Percentiles rank a stretch among this genome's conserved stretches.
Conservation (phyloP, 352 stramenopile species). For the Phytophthora melonis region DNA sequence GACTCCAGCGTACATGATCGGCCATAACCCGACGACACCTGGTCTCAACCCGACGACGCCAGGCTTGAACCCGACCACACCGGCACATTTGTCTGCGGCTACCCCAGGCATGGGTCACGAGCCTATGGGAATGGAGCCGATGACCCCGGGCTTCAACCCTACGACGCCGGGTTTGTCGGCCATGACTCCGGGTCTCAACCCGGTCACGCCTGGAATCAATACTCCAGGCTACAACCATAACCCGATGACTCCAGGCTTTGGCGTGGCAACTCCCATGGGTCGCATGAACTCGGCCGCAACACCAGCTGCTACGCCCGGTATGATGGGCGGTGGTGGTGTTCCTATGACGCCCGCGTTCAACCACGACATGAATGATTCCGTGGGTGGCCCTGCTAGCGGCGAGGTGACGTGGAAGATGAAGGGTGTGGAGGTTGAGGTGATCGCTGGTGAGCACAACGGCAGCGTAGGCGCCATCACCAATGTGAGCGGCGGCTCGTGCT, state of each 20-base stretch:
- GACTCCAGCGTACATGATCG: constrained; percentile 82
- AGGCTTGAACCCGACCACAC: constrained; percentile 78
- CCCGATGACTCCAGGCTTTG: constrained; percentile 88
- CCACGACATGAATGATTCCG: constrained; percentile 54
- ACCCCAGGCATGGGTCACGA: constrained; percentile 79
- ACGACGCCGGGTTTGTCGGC: constrained; percentile 81
- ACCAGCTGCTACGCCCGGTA: constrained; percentile 76
- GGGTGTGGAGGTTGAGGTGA: constrained; percentile 85
- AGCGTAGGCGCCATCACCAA: constrained; percentile 82
- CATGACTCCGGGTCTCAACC: constrained; percentile 86
- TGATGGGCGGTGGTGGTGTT: constrained; percentile 68
- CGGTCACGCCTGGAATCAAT: constrained; percentile 83
- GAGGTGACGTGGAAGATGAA: constrained; percentile 92
- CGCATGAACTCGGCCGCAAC: constrained; percentile 75
- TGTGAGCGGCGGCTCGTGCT: constrained; percentile 75
- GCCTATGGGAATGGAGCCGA: constrained; percentile 83
- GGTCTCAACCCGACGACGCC: constrained; percentile 85
- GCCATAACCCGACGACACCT: constrained; percentile 82
- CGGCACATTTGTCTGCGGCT: constrained; percentile 72
- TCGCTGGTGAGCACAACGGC: constrained; percentile 68
- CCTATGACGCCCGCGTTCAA: constrained; percentile 85
- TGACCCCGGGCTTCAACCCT: constrained; percentile 90
- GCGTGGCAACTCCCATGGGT: constrained; percentile 80
- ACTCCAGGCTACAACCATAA: constrained; percentile 89
- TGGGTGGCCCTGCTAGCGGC: constrained; percentile 47